Base-by-base conservation (phyloP, 257 asterid species). In the Cynanchum wilfordii region DNA sequence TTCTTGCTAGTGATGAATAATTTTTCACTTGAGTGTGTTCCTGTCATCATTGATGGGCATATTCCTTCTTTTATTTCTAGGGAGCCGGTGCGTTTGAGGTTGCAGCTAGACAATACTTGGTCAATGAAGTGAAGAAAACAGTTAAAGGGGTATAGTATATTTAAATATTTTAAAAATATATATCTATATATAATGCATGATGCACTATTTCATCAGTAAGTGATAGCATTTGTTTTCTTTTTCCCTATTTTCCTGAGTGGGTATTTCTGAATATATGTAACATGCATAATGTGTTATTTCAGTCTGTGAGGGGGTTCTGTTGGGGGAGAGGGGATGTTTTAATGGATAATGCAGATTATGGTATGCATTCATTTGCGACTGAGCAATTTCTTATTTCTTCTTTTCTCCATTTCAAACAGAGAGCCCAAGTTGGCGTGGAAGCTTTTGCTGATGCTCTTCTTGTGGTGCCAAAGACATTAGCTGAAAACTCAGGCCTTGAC, bases 81-180 rank as follows among this genome's bases (percentile, higher is more conserved):
- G 99, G 99, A 85, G 99, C 98, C 27, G 99, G 97, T 71, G 96
- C 99, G 70, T 95, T 95, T 79, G 99, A 95, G 85, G 91, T 95
- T 74, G 98, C 98, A 76, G 97, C 99, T 78, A 90, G 97, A 66
- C 99, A 92, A 75, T 63, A 89, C 86, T 85, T 92, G 42, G 84
- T 95, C 73, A 95, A 95, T 71, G 98, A 90, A 86, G 97, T 95
- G 84, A 95, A 89, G 93, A 95, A 89, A 87, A 90, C 96, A 74
- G 96, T 92, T 77, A 73, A 87, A 87, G 99, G 99, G 93, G 99
- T 95, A 90, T 56, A 44, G 68, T 25, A 47, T 4, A 42, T 42
- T 42, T 7, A 42, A 42, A 42, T 42, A 42, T 33, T 33, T n/a
- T n/a, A n/a, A n/a, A n/a, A n/a, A n/a, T 9, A 36, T 72, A 24